A percentile compares a stretch with the other conserved stretches of the same genome.
Evolutionary conservation across 2,329 filamentous ascomycete species (phyloP).

Genomic region (Byssochlamys sp.): DNA sequence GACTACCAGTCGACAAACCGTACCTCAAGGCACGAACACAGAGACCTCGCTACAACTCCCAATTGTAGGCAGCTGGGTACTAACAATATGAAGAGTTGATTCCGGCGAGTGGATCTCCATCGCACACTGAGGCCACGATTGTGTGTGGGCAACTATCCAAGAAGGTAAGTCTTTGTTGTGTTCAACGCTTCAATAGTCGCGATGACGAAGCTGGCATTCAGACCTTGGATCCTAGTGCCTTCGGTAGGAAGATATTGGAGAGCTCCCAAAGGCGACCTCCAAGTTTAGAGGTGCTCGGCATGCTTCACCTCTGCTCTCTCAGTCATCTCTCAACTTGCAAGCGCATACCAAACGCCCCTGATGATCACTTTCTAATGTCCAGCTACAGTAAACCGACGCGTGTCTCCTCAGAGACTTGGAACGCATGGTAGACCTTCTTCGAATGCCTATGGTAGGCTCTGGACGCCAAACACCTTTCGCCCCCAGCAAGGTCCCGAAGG

Average conservation of each 20-base stretch:
- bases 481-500: constrained; percentile 19
- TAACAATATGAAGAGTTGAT: constrained; percentile 27
- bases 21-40: constrained; percentile 33
- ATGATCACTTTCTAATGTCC: constrained; percentile 53
- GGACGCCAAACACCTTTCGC: constrained; percentile 35
- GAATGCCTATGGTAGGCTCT: constrained; percentile 31
- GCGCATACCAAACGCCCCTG: constrained; percentile 46
- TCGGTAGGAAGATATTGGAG: constrained; percentile 11
- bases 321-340: constrained; percentile 20
- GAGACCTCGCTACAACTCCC: constrained; percentile 47
- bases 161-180: constrained; percentile 19
- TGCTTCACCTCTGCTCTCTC: constrained; percentile 44
- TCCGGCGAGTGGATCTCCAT: constrained; percentile 48
- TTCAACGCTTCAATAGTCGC: constrained; percentile 20
- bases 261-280: constrained; percentile 43
- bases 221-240: constrained; percentile 1
- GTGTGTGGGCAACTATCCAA: constrained; percentile 35
- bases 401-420: constrained; percentile 30
- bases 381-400: constrained; percentile 48
- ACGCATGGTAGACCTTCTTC: constrained; percentile 41
- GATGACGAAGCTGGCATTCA: background rate
- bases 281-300: constrained; percentile 38
- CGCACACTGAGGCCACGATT: constrained; percentile 22
- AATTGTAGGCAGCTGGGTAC: constrained; percentile 17
- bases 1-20: constrained; percentile 25